Conservation (phyloP, 2,329 filamentous ascomycete species). For the Plectosphaerella plurivora region DNA sequence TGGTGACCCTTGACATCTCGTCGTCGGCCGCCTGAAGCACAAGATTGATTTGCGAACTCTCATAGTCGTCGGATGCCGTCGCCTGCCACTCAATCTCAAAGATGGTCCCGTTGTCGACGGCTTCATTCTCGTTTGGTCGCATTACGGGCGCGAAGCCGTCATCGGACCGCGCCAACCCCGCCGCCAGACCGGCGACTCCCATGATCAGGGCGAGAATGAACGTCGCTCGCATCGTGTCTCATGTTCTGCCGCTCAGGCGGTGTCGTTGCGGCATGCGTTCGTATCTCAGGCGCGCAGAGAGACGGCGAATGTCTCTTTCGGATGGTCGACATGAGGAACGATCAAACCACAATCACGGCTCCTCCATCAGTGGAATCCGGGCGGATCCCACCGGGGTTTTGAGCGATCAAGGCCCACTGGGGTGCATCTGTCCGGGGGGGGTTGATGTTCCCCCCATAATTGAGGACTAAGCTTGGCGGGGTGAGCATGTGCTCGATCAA, state of each 20-base stretch:
- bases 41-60: neutral
- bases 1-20: neutral
- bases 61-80: neutral
- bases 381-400: neutral
- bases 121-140: neutral
- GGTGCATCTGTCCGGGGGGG: neutral
- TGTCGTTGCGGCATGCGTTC: no score
- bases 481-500: neutral
- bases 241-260: neutral
- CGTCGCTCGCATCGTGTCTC: neutral
- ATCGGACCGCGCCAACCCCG: neutral
- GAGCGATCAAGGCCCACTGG: neutral
- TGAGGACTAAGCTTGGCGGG: neutral
- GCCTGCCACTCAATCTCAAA: neutral
- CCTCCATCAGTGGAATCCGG: neutral
- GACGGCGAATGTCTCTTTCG: neutral
- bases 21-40: neutral
- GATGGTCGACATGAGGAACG: neutral
- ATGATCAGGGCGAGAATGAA: neutral
- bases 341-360: neutral
- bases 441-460: neutral
- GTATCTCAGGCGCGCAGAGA: neutral
- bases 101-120: neutral
- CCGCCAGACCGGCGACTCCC: no score
- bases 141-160: neutral